phyloP scores from a whole-genome alignment of 2,329 filamentous ascomycete species.

The Scytalidium lignicola region DNA sequence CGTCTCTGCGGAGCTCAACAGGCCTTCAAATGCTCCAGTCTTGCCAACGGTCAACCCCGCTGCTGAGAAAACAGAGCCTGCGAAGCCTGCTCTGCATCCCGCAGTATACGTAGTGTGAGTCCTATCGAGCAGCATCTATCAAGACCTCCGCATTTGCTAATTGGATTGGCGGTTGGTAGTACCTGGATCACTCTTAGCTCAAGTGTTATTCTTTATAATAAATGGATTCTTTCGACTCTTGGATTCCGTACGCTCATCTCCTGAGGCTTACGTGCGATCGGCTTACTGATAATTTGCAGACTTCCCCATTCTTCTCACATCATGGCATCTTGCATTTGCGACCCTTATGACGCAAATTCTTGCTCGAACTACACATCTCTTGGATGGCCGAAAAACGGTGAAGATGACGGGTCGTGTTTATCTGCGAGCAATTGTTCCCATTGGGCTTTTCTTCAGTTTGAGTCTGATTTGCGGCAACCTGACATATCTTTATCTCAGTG shows the following conservation, averaged over 20 bases:
- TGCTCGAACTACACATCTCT: conserved; percentile 77
- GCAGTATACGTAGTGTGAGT: conserved; percentile 72
- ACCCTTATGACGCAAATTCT: conserved; percentile 89
- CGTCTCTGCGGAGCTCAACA: conserved; percentile 70
- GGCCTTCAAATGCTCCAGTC: conserved; percentile 52
- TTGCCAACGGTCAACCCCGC: conserved; percentile 72
- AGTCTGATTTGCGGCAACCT: conserved; percentile 92
- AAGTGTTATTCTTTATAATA: conserved; percentile 96
- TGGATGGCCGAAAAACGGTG: conserved; percentile 88
- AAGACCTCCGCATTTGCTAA: conserved; percentile 37
- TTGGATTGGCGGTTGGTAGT: conserved; percentile 52
- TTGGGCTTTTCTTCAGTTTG: conserved; percentile 89
- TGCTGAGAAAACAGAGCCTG: conserved; percentile 61
- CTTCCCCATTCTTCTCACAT: conserved; percentile 59
- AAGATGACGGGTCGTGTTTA: conserved; percentile 97
- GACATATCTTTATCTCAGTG: conserved; percentile 88
- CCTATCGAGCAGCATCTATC: conserved; percentile 35
- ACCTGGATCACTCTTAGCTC: conserved; percentile 88
- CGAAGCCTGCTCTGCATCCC: conserved; percentile 44
- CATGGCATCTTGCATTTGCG: conserved; percentile 89
- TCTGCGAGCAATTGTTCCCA: conserved; percentile 84
- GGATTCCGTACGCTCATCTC: conserved; percentile 63
- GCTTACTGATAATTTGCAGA: conserved; percentile 4
- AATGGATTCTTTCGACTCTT: conserved; percentile 83
- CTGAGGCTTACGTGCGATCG: neutral